Base-by-base conservation (phyloP, 2,329 filamentous ascomycete species). In the Fusarium tjaetaba region DNA sequence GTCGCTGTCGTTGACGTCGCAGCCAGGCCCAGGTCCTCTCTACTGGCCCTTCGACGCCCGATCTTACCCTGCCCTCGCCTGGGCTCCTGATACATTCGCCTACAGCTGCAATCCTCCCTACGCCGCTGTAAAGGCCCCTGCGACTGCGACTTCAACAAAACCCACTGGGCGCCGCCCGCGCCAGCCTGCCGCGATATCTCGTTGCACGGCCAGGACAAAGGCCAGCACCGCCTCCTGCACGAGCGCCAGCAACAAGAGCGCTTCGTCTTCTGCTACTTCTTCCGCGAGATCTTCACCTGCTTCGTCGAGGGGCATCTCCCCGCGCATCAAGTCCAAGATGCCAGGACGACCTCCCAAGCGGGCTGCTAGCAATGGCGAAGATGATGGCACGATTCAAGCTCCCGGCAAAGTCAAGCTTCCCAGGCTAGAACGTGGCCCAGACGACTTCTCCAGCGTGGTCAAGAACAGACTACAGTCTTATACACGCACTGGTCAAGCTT, bases 401-500 rank as follows among this genome's bases (percentile, higher is more conserved):
- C 77, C 79, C 32, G 68, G 68, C 65, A 88, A 87, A 79, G 77
- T 83, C 72, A 89, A 88, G 80, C 78, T 87, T 63, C 83, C 87
- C 43, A 82, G 86, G n/a, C 76, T 87, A 26, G 86, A 88, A 49
- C 84, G 84, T 62, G 82, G 82, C 8, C 77, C 82, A 30, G 85
- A 87, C 56, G 86, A 88, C 73, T 90, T 89, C 71, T 89, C 88
- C 7, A 85, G 81, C 64, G 86, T 88, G 38, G 87, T 89, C 73
- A 89, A 89, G 82, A 87, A 81, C 77, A 86, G 88, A 61, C 81
- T 89, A 49, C 85, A 87, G 72, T 86, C 86, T 7, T 88, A 88
- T 72, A 88, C 87, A 26, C 85, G 88, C 65, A 97, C 94, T 0
- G 94, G 94, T 15, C 94, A 97, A 84, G 94, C 94, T 38, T 97